These are phyloP conservation scores for Pleurotus platypus DNA, from an alignment of 768 basidiomycete species.

Conservation along the genomic window DNA sequence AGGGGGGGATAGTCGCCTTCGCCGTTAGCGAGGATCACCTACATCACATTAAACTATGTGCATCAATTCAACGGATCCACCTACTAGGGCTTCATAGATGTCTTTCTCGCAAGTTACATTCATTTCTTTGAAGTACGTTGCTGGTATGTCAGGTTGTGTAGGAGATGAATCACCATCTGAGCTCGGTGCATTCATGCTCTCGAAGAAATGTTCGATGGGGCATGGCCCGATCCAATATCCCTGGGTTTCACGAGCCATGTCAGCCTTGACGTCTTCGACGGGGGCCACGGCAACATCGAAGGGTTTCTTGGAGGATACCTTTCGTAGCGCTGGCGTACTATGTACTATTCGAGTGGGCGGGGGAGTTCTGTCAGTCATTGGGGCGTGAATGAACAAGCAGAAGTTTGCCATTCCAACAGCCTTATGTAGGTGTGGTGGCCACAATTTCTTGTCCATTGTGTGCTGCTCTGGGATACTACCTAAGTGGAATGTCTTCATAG, in stretches of 20 bases:
- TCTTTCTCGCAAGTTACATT: conserved; percentile 2
- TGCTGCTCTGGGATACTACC: no score
- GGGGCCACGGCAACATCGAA: no score
- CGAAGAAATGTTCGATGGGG: conserved; percentile 9
- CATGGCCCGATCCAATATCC: conserved; percentile 12
- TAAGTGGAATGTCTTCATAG: no score
- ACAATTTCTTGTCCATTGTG: no score
- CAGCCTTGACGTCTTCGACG: background rate
- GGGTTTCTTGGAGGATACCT: no score
- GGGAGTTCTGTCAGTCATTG: no score
- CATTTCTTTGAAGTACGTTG: background rate
- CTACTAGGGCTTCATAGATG: conserved; percentile 8
- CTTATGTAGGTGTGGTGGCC: no score
- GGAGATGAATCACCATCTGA: background rate
- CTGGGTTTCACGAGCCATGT: background rate
- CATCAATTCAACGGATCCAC: background rate
- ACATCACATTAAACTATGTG: background rate
- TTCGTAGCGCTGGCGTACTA: no score
- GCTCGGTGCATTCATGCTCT: background rate
- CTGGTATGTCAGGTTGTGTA: background rate
- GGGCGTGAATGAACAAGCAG: no score
- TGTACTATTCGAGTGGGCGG: no score
- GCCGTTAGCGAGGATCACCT: background rate
- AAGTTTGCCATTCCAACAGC: no score
- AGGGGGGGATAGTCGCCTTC: background rate